Conservation (phyloP, 805 yeast species). For the Nakazawaea holstii region DNA sequence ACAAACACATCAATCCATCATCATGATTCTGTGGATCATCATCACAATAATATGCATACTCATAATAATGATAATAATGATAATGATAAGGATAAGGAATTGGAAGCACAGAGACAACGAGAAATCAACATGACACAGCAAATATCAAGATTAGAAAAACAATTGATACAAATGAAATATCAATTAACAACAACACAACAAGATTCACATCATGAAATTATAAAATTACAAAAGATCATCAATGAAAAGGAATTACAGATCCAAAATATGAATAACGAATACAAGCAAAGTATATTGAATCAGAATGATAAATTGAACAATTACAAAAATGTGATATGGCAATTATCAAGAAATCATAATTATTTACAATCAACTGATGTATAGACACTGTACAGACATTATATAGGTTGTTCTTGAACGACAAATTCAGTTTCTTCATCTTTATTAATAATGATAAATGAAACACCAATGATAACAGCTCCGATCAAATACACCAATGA, state of each 20-base stretch:
- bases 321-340: background rate
- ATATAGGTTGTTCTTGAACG: background rate
- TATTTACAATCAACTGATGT: background rate
- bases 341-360: background rate
- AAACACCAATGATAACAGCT: conserved; percentile 71
- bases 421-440: conserved; percentile 61
- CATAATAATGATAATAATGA: background rate
- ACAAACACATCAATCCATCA: background rate
- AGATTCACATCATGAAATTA: background rate
- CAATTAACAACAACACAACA: background rate
- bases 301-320: background rate
- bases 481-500: conserved; percentile 68
- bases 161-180: background rate
- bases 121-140: background rate
- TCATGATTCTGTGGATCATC: background rate
- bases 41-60: background rate
- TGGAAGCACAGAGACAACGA: background rate
- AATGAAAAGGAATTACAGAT: background rate
- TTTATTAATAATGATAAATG: conserved; percentile 78
- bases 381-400: no score
- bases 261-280: background rate
- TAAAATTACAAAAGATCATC: background rate
- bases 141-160: background rate
- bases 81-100: background rate
- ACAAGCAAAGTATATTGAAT: background rate